phyloP scores from a whole-genome alignment of 2,329 filamentous ascomycete genomes.

The Aspergillus sp. region DNA sequence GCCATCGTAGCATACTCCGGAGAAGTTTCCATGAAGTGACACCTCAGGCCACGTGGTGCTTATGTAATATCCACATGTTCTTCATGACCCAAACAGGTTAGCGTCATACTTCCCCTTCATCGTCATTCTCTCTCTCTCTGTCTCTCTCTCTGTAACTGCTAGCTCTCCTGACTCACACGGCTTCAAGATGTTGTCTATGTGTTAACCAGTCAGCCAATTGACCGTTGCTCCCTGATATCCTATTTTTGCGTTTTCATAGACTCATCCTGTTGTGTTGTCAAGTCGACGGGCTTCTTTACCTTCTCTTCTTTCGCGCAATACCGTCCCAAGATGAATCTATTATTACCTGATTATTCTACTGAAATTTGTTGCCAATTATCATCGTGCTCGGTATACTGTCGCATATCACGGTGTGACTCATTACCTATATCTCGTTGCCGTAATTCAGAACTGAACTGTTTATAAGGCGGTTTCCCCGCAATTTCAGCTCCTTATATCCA shows the following conservation, averaged over 20 bases:
- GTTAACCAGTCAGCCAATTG: background rate
- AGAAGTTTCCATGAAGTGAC: too few relatives aligned
- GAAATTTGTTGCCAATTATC: slow-evolving; percentile 1
- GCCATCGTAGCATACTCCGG: too few relatives aligned
- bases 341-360: background rate
- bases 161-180: background rate
- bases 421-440: background rate
- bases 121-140: background rate
- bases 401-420: slow-evolving; percentile 3
- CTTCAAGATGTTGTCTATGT: too few relatives aligned
- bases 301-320: background rate
- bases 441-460: background rate
- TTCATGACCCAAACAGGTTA: background rate
- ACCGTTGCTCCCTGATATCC: background rate
- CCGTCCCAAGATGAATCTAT: background rate
- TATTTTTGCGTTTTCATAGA: too few relatives aligned
- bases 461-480: background rate
- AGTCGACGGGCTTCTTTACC: background rate
- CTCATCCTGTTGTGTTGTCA: background rate
- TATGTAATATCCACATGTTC: background rate
- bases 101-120: background rate
- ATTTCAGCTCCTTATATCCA: background rate
- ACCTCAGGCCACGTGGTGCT: background rate
- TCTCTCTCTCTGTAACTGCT: background rate
- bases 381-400: background rate